Evolutionary conservation across 306 rosid species (phyloP).

Genomic region (Psophocarpus tetragonolobus): DNA sequence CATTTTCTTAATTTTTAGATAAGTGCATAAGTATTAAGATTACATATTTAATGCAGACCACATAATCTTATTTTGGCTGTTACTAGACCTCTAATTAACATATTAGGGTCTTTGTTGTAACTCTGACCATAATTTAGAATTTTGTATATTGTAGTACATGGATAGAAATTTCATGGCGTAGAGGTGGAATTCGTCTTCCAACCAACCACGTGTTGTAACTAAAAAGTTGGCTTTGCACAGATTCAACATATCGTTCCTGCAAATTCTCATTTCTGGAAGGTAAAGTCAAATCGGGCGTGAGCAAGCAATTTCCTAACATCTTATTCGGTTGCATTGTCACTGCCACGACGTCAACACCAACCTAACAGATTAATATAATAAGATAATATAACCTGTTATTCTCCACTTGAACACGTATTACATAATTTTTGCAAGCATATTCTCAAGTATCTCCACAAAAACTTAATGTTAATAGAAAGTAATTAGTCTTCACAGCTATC

Average conservation of each 20-base stretch:
- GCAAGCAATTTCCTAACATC: neutral
- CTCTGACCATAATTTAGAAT: too few relatives aligned
- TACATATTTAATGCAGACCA: too few relatives aligned
- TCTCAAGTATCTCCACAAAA: neutral
- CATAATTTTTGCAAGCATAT: too few relatives aligned
- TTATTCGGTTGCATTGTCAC: constrained; percentile 7
- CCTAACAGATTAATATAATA: neutral
- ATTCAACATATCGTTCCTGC: constrained; percentile 7
- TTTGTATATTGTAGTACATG: neutral
- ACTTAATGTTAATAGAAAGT: too few relatives aligned
- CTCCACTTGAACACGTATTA: neutral
- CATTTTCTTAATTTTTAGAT: too few relatives aligned
- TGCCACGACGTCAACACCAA: constrained; percentile 2
- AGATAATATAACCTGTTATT: neutral
- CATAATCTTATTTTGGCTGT: too few relatives aligned
- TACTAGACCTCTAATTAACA: too few relatives aligned
- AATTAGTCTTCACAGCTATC: neutral
- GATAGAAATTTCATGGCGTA: neutral
- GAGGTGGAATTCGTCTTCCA: neutral
- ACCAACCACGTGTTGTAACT: neutral
- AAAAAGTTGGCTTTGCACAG: neutral
- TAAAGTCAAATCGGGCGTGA: constrained; percentile 28
- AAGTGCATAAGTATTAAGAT: too few relatives aligned
- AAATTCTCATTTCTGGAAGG: constrained; percentile 1
- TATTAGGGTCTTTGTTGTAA: too few relatives aligned